Percentiles rank a stretch among this genome's conserved stretches.
phyloP scores from a whole-genome alignment of 805 yeast genomes.

The Maudiozyma saulgeensis region DNA sequence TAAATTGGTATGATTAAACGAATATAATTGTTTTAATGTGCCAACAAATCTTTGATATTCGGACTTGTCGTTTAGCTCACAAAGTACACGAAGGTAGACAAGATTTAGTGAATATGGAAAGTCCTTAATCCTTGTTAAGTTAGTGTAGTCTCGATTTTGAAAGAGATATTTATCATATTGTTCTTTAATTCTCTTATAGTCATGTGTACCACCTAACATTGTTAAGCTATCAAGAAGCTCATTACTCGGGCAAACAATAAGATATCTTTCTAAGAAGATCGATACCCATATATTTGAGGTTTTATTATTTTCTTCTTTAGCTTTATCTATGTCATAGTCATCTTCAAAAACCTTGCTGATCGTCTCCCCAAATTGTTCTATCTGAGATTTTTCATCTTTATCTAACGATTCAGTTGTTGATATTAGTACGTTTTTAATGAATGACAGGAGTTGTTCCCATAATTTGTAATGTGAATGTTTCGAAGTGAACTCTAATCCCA shows the following conservation, averaged over 20 bases:
- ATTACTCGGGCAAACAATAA: conserved; percentile 14
- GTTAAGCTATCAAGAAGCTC: conserved; percentile 6
- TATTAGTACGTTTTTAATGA: conserved; percentile 12
- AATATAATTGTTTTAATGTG: conserved; percentile 30
- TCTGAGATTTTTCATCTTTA: conserved; percentile 6
- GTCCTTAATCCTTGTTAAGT: neutral
- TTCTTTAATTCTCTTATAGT: conserved; percentile 7
- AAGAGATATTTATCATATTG: conserved; percentile 11
- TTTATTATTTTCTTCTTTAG: neutral
- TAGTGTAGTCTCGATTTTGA: neutral
- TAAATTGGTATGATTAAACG: conserved; percentile 50
- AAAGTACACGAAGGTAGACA: conserved; percentile 11
- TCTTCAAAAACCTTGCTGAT: conserved; percentile 7
- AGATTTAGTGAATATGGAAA: neutral
- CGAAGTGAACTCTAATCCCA: conserved; percentile 8
- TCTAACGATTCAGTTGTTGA: conserved; percentile 9
- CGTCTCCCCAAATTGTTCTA: conserved; percentile 8
- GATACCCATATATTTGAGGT: conserved; percentile 18
- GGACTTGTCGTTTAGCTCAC: conserved; percentile 4
- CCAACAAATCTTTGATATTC: conserved; percentile 25
- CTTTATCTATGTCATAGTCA: neutral
- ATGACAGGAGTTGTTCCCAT: conserved; percentile 19
- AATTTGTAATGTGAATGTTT: conserved; percentile 14
- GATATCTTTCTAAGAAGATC: conserved; percentile 14
- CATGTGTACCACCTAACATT: conserved; percentile 12